A percentile compares a stretch with the other conserved stretches of the same genome.
Evolutionary conservation across 768 basidiomycete genomes (phyloP).

Genomic region (Russula olivacea): DNA sequence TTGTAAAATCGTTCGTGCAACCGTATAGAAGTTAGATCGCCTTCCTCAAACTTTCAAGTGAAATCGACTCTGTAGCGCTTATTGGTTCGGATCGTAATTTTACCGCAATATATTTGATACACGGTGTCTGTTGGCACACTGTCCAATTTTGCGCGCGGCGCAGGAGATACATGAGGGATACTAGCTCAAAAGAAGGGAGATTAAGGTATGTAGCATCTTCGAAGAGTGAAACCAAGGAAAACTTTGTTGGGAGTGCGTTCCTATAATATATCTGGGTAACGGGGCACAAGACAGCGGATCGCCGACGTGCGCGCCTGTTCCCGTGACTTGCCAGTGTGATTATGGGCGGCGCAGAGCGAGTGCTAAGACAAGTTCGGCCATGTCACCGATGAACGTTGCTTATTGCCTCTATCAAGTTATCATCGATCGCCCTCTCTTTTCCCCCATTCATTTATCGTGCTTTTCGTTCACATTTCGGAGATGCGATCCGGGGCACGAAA

Average conservation of each 20-base stretch:
- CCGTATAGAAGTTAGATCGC: slow-evolving; percentile 12
- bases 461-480: not conserved
- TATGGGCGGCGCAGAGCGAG: slow-evolving; percentile 21
- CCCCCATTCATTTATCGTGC: not conserved
- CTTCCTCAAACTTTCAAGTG: not conserved
- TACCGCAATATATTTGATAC: not conserved
- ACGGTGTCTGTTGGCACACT: not conserved
- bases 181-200: slow-evolving; percentile 8
- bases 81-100: not conserved
- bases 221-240: not conserved
- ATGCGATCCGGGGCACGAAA: not conserved
- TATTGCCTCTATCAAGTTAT: not conserved
- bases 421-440: not conserved
- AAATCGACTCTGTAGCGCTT: not conserved
- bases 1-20: not conserved
- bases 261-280: slow-evolving; percentile 11
- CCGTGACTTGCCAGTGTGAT: not conserved
- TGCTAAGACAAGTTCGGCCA: slow-evolving; percentile 17
- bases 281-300: slow-evolving; percentile 15
- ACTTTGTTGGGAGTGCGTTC: not conserved
- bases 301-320: slow-evolving; percentile 10
- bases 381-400: not conserved
- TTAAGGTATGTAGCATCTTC: not conserved
- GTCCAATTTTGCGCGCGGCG: not conserved
- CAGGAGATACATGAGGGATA: not conserved